A percentile compares a stretch with the other conserved stretches of the same genome.
Evolutionary conservation across 352 stramenopile species (phyloP).

Genomic region (Phytophthora sp.): DNA sequence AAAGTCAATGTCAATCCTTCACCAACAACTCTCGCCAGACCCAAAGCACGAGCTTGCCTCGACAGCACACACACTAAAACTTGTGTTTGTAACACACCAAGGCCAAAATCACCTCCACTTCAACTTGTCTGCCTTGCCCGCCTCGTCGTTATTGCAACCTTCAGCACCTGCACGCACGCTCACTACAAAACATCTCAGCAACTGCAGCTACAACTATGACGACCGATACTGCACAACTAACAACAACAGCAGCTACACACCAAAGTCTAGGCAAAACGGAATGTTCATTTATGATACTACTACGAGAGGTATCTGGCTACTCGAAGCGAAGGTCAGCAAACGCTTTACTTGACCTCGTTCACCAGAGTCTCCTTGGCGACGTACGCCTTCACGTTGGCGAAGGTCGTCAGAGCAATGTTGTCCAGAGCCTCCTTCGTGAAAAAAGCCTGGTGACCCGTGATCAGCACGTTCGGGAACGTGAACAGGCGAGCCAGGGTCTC

Average conservation of each 20-base stretch:
- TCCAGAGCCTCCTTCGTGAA: conserved; percentile 79
- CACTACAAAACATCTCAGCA: no score
- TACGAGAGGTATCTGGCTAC: background rate
- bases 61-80: no score
- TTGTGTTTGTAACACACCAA: no score
- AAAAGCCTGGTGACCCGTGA: conserved; percentile 83
- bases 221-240: background rate
- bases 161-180: no score
- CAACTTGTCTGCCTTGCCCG: no score
- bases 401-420: conserved; percentile 73
- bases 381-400: conserved; percentile 72
- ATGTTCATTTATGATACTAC: conserved; percentile 17
- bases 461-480: conserved; percentile 81
- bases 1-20: no score
- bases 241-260: background rate
- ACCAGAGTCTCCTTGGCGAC: conserved; percentile 39
- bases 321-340: background rate
- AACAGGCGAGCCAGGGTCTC: conserved; percentile 71
- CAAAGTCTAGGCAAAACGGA: background rate
- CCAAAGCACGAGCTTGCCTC: no score
- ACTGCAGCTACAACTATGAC: no score
- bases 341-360: conserved; percentile 59
- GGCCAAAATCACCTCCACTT: no score
- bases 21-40: no score
- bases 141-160: no score